Evolutionary conservation across 495 filamentous ascomycete species (phyloP).

Genomic region (Daldinia grandis): DNA sequence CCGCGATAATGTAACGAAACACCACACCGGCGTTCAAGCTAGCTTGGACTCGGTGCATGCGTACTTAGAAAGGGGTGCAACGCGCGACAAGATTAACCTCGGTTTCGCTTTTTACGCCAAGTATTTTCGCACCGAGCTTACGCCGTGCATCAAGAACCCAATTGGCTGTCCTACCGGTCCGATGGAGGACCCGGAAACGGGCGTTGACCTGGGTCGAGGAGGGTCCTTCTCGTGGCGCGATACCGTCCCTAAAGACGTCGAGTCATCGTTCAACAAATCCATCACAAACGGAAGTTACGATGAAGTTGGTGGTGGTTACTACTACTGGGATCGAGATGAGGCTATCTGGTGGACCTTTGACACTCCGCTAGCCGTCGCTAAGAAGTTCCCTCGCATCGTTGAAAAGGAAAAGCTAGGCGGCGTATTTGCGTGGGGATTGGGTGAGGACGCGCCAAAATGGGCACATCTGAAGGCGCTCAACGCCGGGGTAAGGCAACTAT

Average conservation of each 20-base stretch:
- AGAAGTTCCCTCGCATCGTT: slow-evolving; percentile 71
- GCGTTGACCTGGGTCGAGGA: slow-evolving; percentile 69
- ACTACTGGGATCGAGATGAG: slow-evolving; percentile 69
- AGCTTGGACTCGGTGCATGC: slow-evolving; percentile 65
- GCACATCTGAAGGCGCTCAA: slow-evolving; percentile 68
- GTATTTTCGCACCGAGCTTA: slow-evolving; percentile 70
- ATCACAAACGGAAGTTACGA: slow-evolving; percentile 64
- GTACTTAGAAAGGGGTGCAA: slow-evolving; percentile 67
- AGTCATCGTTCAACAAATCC: slow-evolving; percentile 61
- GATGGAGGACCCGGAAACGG: slow-evolving; percentile 71
- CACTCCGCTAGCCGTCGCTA: slow-evolving; percentile 65
- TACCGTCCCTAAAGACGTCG: slow-evolving; percentile 55
- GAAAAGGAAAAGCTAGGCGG: slow-evolving; percentile 68
- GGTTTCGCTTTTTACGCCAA: slow-evolving; percentile 80
- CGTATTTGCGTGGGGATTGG: slow-evolving; percentile 77
- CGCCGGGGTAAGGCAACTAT: slow-evolving; percentile 50
- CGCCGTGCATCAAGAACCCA: slow-evolving; percentile 57
- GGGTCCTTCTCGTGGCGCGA: slow-evolving; percentile 70
- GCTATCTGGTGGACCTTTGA: slow-evolving; percentile 82
- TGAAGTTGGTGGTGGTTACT: slow-evolving; percentile 67
- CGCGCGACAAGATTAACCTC: slow-evolving; percentile 68
- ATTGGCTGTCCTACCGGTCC: slow-evolving; percentile 69
- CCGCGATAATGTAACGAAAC: slow-evolving; percentile 71
- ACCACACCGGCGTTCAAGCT: slow-evolving; percentile 67
- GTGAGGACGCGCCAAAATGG: slow-evolving; percentile 71